Percentiles rank a stretch among this genome's conserved stretches.
These are phyloP conservation scores for Elaeis oleifera DNA, from an alignment of 202 grass and related monocot species.

Conservation along the genomic window DNA sequence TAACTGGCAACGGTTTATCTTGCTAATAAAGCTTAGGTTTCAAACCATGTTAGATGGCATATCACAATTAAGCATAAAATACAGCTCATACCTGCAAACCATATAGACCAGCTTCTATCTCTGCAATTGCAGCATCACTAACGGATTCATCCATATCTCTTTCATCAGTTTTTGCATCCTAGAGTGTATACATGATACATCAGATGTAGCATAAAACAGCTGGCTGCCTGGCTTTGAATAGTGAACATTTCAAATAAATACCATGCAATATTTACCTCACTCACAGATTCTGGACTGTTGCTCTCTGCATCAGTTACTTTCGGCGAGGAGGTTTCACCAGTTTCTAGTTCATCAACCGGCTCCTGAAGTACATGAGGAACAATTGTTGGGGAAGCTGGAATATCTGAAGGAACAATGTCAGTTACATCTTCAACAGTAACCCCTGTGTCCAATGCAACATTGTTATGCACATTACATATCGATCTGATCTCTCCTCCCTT, in stretches of 20 bases:
- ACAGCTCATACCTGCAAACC: conserved; percentile 67
- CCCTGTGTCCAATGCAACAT: conserved; percentile 23
- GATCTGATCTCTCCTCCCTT: too few relatives aligned
- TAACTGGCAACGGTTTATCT: too few relatives aligned
- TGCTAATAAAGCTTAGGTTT: too few relatives aligned
- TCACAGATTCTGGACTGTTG: conserved; percentile 20
- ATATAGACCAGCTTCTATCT: conserved; percentile 83
- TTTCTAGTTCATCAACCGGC: conserved; percentile 30
- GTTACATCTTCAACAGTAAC: conserved; percentile 59
- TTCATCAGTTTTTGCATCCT: conserved; percentile 46
- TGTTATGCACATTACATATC: background rate
- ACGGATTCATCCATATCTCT: conserved; percentile 36
- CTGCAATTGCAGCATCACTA: conserved; percentile 60
- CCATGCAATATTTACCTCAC: conserved; percentile 24
- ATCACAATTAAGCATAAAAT: conserved; percentile 13
- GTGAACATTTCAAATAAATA: background rate
- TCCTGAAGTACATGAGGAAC: conserved; percentile 41
- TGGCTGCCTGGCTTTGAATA: background rate
- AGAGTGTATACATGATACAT: conserved; percentile 9
- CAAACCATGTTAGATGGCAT: conserved; percentile 10
- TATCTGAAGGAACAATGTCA: conserved; percentile 34
- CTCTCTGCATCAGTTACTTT: conserved; percentile 33
- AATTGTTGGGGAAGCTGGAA: conserved; percentile 28
- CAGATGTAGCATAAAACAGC: background rate
- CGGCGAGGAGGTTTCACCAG: conserved; percentile 18